Conservation (phyloP, 106 monocot species). For the Apostasia shenzhenica region DNA sequence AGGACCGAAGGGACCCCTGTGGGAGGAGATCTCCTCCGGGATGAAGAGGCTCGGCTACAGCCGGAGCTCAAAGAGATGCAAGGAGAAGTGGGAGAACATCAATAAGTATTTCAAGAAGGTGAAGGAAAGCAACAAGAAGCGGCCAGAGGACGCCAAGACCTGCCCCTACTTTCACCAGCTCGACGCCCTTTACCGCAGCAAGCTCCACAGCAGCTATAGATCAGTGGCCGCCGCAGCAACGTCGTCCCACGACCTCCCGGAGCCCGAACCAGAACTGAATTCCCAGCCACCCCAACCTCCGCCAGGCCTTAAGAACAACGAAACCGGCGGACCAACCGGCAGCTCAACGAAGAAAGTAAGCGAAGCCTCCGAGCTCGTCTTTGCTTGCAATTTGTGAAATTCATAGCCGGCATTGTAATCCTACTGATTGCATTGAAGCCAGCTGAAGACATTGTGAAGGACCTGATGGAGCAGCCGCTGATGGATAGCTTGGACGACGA, state of each 20-base stretch:
- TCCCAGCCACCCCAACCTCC: neutral
- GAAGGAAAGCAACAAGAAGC: constrained; percentile 85
- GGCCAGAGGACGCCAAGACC: constrained; percentile 76
- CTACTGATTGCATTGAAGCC: constrained; percentile 34
- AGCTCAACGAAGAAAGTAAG: constrained; percentile 16
- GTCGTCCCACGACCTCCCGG: neutral
- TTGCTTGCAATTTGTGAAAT: neutral
- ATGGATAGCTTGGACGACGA: constrained; percentile 19
- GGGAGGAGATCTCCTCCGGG: constrained; percentile 71
- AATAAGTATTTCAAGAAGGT: constrained; percentile 97
- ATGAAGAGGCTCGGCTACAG: constrained; percentile 62
- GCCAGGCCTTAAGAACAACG: neutral
- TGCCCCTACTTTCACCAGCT: constrained; percentile 92
- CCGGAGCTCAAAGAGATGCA: constrained; percentile 73
- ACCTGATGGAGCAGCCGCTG: constrained; percentile 20
- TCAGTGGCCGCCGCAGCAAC: neutral
- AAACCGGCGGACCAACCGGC: neutral
- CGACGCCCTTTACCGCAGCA: constrained; percentile 62
- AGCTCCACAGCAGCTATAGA: constrained; percentile 1
- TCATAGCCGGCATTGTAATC: neutral
- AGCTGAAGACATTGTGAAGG: constrained; percentile 42
- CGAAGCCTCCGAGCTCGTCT: neutral
- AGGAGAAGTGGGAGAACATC: constrained; percentile 98
- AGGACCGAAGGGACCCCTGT: constrained; percentile 70
- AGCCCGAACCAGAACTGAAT: neutral